phyloP scores from a whole-genome alignment of 2,329 filamentous ascomycete species.

The Fusarium sarcochroum region DNA sequence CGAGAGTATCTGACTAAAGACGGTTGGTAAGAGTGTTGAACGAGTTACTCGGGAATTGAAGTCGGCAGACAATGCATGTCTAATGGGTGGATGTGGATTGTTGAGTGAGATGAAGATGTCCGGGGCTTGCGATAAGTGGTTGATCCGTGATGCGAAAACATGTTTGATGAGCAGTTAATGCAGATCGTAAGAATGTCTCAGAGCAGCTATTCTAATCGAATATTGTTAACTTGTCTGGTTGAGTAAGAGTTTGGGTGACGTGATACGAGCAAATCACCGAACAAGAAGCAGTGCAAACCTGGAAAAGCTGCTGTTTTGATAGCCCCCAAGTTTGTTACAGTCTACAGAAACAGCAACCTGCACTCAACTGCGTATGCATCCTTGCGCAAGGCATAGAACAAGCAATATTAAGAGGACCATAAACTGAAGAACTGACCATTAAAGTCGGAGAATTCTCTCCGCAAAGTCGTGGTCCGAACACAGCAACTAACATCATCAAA shows the following conservation, averaged over 20 bases:
- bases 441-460: slow-evolving; percentile 9
- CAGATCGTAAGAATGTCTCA: neutral
- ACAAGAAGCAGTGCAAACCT: neutral
- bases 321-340: too few relatives aligned
- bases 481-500: neutral
- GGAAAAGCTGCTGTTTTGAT: neutral
- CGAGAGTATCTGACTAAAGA: neutral
- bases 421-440: neutral
- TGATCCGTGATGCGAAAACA: neutral
- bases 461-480: neutral
- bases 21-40: neutral
- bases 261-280: neutral
- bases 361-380: too few relatives aligned
- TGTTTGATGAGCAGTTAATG: neutral
- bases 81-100: neutral
- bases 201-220: neutral
- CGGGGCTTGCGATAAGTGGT: neutral
- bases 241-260: neutral
- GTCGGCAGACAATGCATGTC: slow-evolving; percentile 4
- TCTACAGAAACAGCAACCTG: neutral
- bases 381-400: neutral
- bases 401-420: neutral
- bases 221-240: neutral
- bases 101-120: neutral
- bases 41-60: slow-evolving; percentile 8